Evolutionary conservation across 1,139 yeast species (phyloP), one percentile per base, ranked within the genome.

Genomic region (Debaryomyces singareniensis): DNA sequence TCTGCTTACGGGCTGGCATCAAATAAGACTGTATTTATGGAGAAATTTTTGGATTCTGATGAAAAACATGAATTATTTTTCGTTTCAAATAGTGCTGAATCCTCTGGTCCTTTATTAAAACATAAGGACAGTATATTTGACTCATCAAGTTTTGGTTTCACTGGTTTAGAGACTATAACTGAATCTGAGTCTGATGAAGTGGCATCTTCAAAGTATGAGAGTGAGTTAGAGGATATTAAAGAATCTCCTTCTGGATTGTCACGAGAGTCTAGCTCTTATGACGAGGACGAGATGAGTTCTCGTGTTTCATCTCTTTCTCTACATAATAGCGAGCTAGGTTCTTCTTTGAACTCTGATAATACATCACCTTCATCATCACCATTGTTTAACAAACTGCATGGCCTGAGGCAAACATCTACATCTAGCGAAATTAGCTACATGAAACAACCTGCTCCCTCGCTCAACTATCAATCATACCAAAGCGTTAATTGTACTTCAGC

Each of bases 251-350:
- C 21, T 24, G 27, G 27, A 6, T 9, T 25, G 10, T 15, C 18
- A 20, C 16, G 14, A 11, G 44, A 51, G 16, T 36, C 44, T 28
- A 23, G 14, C 14, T 7, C 9, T 13, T 9, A 9, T 9, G 45
- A 40, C 16, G 37, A 46, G 18, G 61, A 53, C 32, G 58, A 51
- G 28, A 42, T 50, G 3, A 53, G 61, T 21, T 56, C 67, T 5
- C 61, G 66, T 29, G 49, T 51, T 6, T 60, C 68, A 7, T 51
- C 65, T 13, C 58, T 65, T 37, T 66, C 71, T 1, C 62, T 65
- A 44, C 66, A 62, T 40, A 54, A 62, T 35, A 54, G 62, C 35
- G 66, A 61, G 39, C 55, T 54, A 45, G 55, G 58, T 29, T 49
- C 54, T 5, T 50, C 54, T 2, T 40, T 47, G 14, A 40, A 45